Base-by-base conservation (phyloP, 2,329 filamentous ascomycete genomes). In the Aureobasidium sp. region DNA sequence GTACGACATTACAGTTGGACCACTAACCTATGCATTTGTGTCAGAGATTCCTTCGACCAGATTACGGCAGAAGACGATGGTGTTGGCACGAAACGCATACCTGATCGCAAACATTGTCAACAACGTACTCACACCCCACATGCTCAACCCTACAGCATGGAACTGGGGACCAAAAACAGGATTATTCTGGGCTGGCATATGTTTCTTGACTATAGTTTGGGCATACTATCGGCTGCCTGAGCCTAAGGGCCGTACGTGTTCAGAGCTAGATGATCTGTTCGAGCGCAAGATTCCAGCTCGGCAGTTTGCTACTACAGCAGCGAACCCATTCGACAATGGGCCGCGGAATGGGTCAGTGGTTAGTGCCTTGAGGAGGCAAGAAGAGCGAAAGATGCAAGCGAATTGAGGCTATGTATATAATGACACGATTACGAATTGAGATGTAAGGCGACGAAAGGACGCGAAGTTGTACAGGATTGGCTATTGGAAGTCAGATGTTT, bases 201-300 rank as follows among this genome's bases (percentile, higher is more conserved):
- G 80, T 65, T 65, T 79, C 3, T 15, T 77, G 3, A 80, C 79
- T 37, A 71, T 78, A 2, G 55, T 76, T 0, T 85, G 83, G 76
- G 79, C 81, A 0, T 81, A 74, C 63, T 81, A 81, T 67, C 79
- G 78, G 20, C 73, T 83, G 5, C 81, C 81, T 4, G 83, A 85
- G 73, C 81, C 82, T 17, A 79, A 77, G 62, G 81, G 77, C 7
- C 76, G 80, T 41, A 82, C 80, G 0, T 80, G 81, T 57, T 81
- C 78, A 41, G 83, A 85, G 71, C 75, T 85, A 1, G 82, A 85
- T 57, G 71, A 80, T 12, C 70, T 86, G 63, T 85, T 85, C 66
- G 78, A 82, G 65, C 70, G 73, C 27, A 67, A 69, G 10, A 69
- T 79, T 10, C 69, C 74, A 26, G 77, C 80, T 1, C 71, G 78